Base-by-base conservation (phyloP, 768 basidiomycete genomes). In the Lepiota venenata region DNA sequence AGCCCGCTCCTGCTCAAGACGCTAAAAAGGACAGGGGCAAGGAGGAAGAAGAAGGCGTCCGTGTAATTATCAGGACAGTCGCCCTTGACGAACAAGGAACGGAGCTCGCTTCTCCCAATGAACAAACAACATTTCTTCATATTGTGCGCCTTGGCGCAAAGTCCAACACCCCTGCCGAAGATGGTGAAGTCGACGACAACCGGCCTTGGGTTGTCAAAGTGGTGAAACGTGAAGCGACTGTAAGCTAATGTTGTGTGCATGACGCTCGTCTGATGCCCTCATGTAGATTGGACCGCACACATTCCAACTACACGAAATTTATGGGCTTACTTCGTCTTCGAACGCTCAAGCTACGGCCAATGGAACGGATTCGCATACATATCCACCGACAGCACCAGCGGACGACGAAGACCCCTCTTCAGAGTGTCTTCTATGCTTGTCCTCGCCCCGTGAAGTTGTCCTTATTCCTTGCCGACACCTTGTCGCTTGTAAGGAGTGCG, bases 301-400 rank as follows among this genome's bases (percentile, higher is more conserved):
- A 0, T 98, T 98, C 84, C 88, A 94, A 50, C 75, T 98, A 27
- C 93, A 96, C 64, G 94, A 98, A 65, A 98, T 98, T 44, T 98
- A 89, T 61, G 94, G 94, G 45, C 80, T 98, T 4, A 85, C 91
- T 0, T 82, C 88, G 6, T 70, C 80, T 47, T 70, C 79, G 8
- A 69, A 74, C 38, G 58, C 71, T 6, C 54, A 22, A 66, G 75
- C 14, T 71, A 71, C 8, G 3, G 58, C 75, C 61, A 16, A 32
- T 9, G 32, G 32, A 32, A 32, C 68, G 70, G 20, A 67, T 67
- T 16, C 64, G 62, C 47, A 69, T 73, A 58, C 71, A 67, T 61
- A 73, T 71, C 58, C 76, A 3, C 64, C 72, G n/a, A 68, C 79
- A 76, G 1, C 70, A 68, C 62, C 63, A 6, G 63, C 68, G 2